These are phyloP conservation scores for Calonectria ilicicola DNA, from an alignment of 2,329 filamentous ascomycete species.

Conservation along the genomic window DNA sequence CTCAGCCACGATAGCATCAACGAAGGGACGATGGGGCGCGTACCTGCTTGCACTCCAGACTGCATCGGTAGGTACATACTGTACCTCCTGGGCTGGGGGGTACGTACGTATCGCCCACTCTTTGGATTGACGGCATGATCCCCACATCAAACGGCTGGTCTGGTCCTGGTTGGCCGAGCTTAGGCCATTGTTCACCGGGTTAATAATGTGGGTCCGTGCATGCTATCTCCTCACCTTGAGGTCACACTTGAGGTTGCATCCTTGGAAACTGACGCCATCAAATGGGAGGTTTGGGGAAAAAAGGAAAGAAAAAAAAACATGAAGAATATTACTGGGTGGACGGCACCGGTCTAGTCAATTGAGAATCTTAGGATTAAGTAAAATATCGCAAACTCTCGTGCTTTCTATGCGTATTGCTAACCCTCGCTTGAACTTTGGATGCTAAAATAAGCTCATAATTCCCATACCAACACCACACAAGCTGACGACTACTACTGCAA, in stretches of 20 bases:
- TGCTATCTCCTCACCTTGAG: neutral
- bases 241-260: neutral
- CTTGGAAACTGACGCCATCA: too few relatives aligned
- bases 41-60: neutral
- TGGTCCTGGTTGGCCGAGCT: neutral
- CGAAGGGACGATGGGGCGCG: neutral
- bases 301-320: neutral
- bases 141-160: neutral
- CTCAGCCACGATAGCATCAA: slow-evolving; percentile 24
- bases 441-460: too few relatives aligned
- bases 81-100: neutral
- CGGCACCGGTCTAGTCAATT: too few relatives aligned
- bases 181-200: neutral
- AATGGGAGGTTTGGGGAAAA: too few relatives aligned
- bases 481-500: too few relatives aligned
- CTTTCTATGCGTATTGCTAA: too few relatives aligned
- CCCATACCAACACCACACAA: too few relatives aligned
- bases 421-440: too few relatives aligned
- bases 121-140: neutral
- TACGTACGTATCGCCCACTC: neutral
- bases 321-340: neutral
- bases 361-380: too few relatives aligned
- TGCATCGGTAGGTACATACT: neutral
- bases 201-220: slow-evolving; percentile 7
- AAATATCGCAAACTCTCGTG: too few relatives aligned